Percentiles rank a stretch among this genome's conserved stretches.
phyloP scores from a whole-genome alignment of 129 eudicot genomes.

The Erigeron canadensis region DNA sequence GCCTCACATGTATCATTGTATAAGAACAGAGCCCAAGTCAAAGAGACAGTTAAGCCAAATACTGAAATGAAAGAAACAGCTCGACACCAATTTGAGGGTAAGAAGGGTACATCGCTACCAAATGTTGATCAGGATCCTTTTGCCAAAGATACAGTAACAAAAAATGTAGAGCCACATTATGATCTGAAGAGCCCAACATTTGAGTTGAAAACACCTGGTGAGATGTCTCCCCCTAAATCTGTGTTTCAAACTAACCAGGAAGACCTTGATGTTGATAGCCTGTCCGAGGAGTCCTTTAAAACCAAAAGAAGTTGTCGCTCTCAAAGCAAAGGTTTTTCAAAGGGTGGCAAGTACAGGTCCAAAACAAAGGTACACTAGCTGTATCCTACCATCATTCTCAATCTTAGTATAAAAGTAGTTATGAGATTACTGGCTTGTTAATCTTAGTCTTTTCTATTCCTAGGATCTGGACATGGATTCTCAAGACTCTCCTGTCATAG shows the following conservation, averaged over 20 bases:
- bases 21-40: constrained; percentile 22
- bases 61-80: constrained; percentile 30
- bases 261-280: constrained; percentile 37
- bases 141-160: constrained; percentile 31
- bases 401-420: constrained; percentile 11
- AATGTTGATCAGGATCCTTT: constrained; percentile 36
- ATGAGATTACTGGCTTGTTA: constrained; percentile 18
- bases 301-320: constrained; percentile 38
- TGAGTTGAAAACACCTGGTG: constrained; percentile 40
- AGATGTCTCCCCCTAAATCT: constrained; percentile 36
- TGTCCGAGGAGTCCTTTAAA: constrained; percentile 29
- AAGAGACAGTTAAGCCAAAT: constrained; percentile 33
- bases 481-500: constrained; percentile 31
- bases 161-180: constrained; percentile 25
- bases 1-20: constrained; percentile 30
- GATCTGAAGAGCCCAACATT: constrained; percentile 38
- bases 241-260: constrained; percentile 38
- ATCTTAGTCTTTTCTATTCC: constrained; percentile 30
- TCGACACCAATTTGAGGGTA: constrained; percentile 32
- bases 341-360: constrained; percentile 29
- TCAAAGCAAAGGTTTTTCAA: constrained; percentile 37
- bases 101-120: constrained; percentile 23
- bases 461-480: constrained; percentile 46
- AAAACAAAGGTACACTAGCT: constrained; percentile 33
- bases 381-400: constrained; percentile 39